Base-by-base conservation (phyloP, 306 rosid genomes). In the Inga oerstediana region DNA sequence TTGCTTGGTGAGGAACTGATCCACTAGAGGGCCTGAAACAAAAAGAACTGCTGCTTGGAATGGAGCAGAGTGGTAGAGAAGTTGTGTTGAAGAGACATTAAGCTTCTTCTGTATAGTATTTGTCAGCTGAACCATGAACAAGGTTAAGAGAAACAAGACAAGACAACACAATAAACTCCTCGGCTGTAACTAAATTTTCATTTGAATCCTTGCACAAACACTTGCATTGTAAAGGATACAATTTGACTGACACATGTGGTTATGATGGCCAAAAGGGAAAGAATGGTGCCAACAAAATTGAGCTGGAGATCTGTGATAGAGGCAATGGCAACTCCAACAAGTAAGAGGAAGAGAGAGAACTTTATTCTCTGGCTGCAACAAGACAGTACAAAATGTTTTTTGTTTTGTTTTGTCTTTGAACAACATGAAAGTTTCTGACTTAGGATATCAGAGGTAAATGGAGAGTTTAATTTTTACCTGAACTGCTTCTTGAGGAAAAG, bases 161-260 rank as follows among this genome's bases (percentile, higher is more conserved):
- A 35, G 37, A 17, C 27, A 74, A 37, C 32, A 70, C 51, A 41
- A 39, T 7, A 70, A 30, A 14, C 3, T 64, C 19, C 39, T 24
- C 3, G 30, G 19, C 69, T 49, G 54, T 39, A 39, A 16, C 5
- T 61, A 24, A 56, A 56, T 56, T 19, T 59, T 59, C 34, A 59
- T 59, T 39, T 22, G 32, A 59, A 22, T 59, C 66, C 32, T 59
- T 59, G 66, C 32, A 59, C 66, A 59, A 59, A 22, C 34, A 61
- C 35, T 24, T 61, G 19, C 19, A 64, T 64, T 13, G 2, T 70
- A 22, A 84, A 91, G 94, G 93, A 87, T 96, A 96, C 99, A 86
- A 96, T 96, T 92, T 96, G 99, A 61, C 98, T 98, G 79, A 91
- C 90, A 35, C 99, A 96, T 62, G 99, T 96, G 4, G 99, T 96